Conservation (phyloP, 352 stramenopile species). For the Peronospora tabacina region DNA sequence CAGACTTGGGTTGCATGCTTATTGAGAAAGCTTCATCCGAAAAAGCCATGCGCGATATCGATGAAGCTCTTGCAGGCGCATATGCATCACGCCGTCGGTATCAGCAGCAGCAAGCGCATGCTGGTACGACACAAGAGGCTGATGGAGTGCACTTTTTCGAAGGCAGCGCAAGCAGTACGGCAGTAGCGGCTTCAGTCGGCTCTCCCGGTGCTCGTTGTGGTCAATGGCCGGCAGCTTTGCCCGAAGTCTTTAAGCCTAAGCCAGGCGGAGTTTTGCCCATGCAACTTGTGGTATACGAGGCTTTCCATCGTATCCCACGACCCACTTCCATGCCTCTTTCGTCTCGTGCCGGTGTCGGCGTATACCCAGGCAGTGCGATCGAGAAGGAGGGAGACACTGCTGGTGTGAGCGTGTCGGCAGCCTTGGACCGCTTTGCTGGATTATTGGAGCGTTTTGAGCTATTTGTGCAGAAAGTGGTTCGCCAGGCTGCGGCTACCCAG, state of each 20-base stretch:
- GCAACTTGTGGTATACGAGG: constrained; percentile 97
- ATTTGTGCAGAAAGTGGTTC: constrained; percentile 82
- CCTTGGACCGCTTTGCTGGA: constrained; percentile 74
- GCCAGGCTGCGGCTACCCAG: constrained; percentile 61
- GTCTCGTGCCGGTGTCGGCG: constrained; percentile 35
- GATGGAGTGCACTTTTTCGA: constrained; percentile 76
- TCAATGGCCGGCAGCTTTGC: constrained; percentile 73
- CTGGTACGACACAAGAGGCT: constrained; percentile 56
- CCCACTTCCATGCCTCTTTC: constrained; percentile 83
- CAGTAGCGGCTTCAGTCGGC: constrained; percentile 22
- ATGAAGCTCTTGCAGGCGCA: constrained; percentile 88
- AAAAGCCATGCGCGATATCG: constrained; percentile 97
- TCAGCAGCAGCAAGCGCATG: constrained; percentile 76
- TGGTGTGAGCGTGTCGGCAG: constrained; percentile 60
- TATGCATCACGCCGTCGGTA: constrained; percentile 81
- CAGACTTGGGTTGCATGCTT: constrained; percentile 98
- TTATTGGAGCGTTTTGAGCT: constrained; percentile 84
- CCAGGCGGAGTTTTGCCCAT: constrained; percentile 85
- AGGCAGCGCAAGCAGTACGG: constrained; percentile 33
- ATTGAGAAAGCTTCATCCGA: constrained; percentile 99
- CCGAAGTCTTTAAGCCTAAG: constrained; percentile 93
- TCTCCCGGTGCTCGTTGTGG: constrained; percentile 34
- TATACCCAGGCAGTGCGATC: constrained; percentile 25
- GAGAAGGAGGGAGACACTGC: constrained; percentile 41
- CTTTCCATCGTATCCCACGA: constrained; percentile 93